A percentile compares a stretch with the other conserved stretches of the same genome.
phyloP scores from a whole-genome alignment of 345 rosid genomes.

The Sisymbrium irio region DNA sequence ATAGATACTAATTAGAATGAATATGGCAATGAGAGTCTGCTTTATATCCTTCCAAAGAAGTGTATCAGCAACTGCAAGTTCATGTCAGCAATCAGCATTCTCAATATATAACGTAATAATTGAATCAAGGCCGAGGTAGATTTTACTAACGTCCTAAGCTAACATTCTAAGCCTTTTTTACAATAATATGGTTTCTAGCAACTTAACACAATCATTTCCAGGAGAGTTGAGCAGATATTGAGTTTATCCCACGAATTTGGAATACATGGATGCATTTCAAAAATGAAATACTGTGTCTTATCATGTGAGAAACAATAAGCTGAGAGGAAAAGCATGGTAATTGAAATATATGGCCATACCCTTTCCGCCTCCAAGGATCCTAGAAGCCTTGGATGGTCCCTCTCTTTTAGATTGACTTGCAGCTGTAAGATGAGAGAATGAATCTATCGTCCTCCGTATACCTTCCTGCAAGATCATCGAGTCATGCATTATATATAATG shows the following conservation, averaged over 20 bases:
- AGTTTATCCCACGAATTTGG: neutral
- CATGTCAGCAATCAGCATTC: constrained; percentile 11
- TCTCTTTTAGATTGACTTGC: constrained; percentile 56
- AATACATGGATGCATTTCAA: constrained; percentile 1
- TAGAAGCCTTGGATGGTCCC: constrained; percentile 78
- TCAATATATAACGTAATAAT: neutral
- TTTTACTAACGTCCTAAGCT: neutral
- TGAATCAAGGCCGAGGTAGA: constrained; percentile 4
- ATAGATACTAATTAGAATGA: constrained; percentile 58
- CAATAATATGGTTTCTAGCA: constrained; percentile 7
- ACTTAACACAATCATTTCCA: constrained; percentile 5
- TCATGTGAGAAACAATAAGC: neutral
- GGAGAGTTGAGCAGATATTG: neutral
- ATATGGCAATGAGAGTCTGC: constrained; percentile 49
- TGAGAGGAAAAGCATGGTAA: neutral
- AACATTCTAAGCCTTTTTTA: constrained; percentile 7
- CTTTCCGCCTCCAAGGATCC: constrained; percentile 75
- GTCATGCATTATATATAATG: constrained; percentile 8
- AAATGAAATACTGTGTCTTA: neutral
- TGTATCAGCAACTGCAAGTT: constrained; percentile 78
- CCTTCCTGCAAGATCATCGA: constrained; percentile 65
- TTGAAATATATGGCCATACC: constrained; percentile 42
- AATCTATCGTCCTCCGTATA: constrained; percentile 66
- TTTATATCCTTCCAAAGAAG: constrained; percentile 86
- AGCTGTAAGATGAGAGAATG: constrained; percentile 72